These are phyloP conservation scores for Talaromyces stipitatus DNA, from an alignment of 495 filamentous ascomycete genomes.

Conservation along the genomic window DNA sequence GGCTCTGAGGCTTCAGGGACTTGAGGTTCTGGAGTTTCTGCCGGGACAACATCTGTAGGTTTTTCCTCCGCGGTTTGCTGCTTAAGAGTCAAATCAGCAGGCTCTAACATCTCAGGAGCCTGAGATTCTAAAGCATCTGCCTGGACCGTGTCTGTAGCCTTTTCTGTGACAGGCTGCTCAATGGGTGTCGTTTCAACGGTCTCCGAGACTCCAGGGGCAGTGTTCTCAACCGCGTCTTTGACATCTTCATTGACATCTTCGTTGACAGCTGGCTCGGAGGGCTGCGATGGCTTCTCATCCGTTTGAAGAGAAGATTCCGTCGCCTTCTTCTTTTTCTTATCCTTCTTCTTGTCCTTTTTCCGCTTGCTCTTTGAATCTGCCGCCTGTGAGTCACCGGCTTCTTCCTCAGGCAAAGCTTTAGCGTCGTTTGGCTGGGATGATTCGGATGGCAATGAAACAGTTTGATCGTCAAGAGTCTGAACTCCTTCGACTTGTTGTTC, in stretches of 20 bases:
- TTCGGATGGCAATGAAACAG: neutral
- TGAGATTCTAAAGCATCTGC: neutral
- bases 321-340: conserved; percentile 7
- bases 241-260: neutral
- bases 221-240: neutral
- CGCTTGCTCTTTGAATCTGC: neutral
- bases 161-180: neutral
- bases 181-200: neutral
- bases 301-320: neutral
- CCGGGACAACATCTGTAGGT: neutral
- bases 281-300: neutral
- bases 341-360: conserved; percentile 16
- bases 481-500: neutral
- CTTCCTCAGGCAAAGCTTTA: neutral
- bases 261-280: neutral
- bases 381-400: neutral
- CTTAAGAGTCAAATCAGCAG: neutral
- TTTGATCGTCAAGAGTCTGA: neutral
- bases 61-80: neutral
- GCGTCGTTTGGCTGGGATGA: neutral
- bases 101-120: neutral
- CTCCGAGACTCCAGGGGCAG: neutral
- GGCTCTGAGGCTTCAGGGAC: neutral
- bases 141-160: neutral
- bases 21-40: neutral